A percentile compares a stretch with the other conserved stretches of the same genome.
Conservation (phyloP, 2,329 filamentous ascomycete species). For the Claviceps pazoutovae region DNA sequence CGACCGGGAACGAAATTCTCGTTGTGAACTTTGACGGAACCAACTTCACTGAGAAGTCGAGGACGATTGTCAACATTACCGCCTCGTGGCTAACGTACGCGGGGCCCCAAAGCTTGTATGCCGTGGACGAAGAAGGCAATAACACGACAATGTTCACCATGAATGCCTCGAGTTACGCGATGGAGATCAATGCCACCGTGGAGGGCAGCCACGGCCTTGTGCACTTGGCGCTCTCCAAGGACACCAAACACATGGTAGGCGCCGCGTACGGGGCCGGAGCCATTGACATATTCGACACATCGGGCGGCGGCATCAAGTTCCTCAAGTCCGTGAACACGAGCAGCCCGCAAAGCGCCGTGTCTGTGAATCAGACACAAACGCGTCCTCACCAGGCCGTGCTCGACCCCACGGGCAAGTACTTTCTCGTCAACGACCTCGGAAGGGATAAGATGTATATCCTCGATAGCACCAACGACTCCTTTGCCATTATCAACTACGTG, state of each 20-base stretch:
- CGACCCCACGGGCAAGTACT: slow-evolving; percentile 35
- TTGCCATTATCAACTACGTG: slow-evolving; percentile 21
- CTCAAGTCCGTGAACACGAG: slow-evolving; percentile 24
- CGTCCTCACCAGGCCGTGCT: slow-evolving; percentile 34
- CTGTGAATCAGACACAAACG: slow-evolving; percentile 18
- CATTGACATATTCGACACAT: slow-evolving; percentile 33
- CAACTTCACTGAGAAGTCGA: slow-evolving; percentile 23
- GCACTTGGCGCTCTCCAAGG: slow-evolving; percentile 31
- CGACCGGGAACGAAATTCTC: slow-evolving; percentile 25
- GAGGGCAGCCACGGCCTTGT: slow-evolving; percentile 30
- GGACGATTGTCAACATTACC: slow-evolving; percentile 19
- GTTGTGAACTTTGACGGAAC: slow-evolving; percentile 27
- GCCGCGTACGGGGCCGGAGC: slow-evolving; percentile 26
- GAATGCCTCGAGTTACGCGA: slow-evolving; percentile 17
- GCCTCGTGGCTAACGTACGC: slow-evolving; percentile 35
- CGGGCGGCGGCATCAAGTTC: slow-evolving; percentile 21
- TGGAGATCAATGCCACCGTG: slow-evolving; percentile 13
- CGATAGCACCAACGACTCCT: slow-evolving; percentile 28
- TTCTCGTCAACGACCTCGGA: slow-evolving; percentile 35
- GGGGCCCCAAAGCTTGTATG: slow-evolving; percentile 26
- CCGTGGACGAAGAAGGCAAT: slow-evolving; percentile 32
- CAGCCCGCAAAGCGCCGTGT: slow-evolving; percentile 19
- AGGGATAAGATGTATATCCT: slow-evolving; percentile 33
- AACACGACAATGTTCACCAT: slow-evolving; percentile 26
- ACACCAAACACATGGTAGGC: slow-evolving; percentile 30